phyloP scores from a whole-genome alignment of 805 yeast species.

The Candida sanyiensis region DNA sequence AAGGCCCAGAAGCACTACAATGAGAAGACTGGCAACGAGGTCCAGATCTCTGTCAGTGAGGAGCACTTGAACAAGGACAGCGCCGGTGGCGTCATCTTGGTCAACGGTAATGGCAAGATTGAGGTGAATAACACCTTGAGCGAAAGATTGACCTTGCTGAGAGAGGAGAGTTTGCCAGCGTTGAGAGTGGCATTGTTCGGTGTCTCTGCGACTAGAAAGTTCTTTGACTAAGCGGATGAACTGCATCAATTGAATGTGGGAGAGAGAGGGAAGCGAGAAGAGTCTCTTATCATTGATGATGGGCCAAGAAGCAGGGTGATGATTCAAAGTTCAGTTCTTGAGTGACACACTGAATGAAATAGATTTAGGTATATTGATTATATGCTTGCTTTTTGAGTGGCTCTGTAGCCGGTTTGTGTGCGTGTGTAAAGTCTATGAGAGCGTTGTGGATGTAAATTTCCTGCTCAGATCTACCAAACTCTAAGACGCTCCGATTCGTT shows the following conservation, averaged over 20 bases:
- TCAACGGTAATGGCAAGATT: constrained; percentile 72
- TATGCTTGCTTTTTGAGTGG: constrained; percentile 1
- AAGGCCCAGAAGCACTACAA: constrained; percentile 62
- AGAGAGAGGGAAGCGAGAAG: too few species aligned
- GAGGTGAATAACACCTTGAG: constrained; percentile 90
- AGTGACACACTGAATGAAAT: background rate
- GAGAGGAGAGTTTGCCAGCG: constrained; percentile 85
- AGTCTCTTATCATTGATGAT: too few species aligned
- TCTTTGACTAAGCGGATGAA: constrained; percentile 56
- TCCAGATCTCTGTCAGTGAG: constrained; percentile 53
- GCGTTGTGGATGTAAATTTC: background rate
- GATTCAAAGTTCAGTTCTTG: background rate
- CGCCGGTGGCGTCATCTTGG: constrained; percentile 82
- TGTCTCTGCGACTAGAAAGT: constrained; percentile 78
- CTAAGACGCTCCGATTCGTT: too few species aligned
- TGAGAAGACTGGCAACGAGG: constrained; percentile 52
- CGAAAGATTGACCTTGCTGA: constrained; percentile 81
- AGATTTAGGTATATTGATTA: constrained; percentile 5
- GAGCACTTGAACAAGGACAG: constrained; percentile 46
- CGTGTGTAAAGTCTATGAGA: background rate
- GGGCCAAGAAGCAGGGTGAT: too few species aligned
- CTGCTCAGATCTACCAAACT: too few species aligned
- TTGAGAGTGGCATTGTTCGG: constrained; percentile 88
- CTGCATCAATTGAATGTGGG: background rate
- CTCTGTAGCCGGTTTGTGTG: background rate